Percentiles rank a stretch among this genome's conserved stretches.
Evolutionary conservation across 768 basidiomycete genomes (phyloP).

Genomic region (Trametes cubensis): DNA sequence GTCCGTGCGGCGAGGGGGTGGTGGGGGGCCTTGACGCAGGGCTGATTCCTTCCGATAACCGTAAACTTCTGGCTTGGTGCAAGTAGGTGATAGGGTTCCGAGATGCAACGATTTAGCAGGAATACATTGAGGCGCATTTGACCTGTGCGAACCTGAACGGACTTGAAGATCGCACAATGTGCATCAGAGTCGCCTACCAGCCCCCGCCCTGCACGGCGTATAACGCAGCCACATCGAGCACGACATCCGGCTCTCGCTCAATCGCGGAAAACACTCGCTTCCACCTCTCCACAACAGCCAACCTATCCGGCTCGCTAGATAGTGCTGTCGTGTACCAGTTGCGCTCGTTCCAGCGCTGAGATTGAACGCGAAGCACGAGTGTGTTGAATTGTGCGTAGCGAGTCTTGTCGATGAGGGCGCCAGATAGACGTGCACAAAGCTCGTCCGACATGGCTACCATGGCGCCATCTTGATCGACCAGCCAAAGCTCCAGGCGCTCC

Average conservation of each 20-base stretch:
- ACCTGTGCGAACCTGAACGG: too few species aligned
- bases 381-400: background rate
- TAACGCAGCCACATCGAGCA: background rate
- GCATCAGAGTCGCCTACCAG: too few species aligned
- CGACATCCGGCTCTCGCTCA: background rate
- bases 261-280: background rate
- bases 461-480: background rate
- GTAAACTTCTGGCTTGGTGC: too few species aligned
- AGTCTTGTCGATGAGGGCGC: background rate
- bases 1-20: constrained; percentile 34
- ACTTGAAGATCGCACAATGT: too few species aligned
- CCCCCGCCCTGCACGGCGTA: background rate
- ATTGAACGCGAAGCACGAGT: background rate
- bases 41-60: too few species aligned
- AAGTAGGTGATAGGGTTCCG: too few species aligned
- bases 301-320: background rate
- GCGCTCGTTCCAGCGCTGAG: background rate
- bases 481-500: background rate
- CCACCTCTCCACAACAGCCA: background rate
- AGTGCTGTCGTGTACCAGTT: background rate
- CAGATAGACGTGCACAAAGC: background rate
- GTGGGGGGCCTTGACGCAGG: constrained; percentile 57
- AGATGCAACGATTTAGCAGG: too few species aligned
- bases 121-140: too few species aligned
- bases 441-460: background rate